A percentile compares a stretch with the other conserved stretches of the same genome.
Conservation (phyloP, 2,329 filamentous ascomycete species). For the Gyromitra esculenta region DNA sequence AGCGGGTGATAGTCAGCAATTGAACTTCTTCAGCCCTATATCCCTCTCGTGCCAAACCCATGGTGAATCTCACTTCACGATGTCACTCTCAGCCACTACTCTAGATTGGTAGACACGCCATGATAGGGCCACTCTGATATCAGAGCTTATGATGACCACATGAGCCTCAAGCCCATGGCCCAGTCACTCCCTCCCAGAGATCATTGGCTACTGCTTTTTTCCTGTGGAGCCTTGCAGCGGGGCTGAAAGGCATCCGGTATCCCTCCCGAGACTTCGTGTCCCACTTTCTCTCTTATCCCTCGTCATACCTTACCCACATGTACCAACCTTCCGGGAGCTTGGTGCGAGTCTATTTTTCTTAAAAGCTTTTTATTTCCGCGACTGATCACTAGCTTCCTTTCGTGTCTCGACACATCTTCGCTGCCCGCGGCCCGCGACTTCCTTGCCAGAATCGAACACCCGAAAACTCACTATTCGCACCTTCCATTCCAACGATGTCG, state of each 20-base stretch:
- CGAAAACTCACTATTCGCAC: not conserved
- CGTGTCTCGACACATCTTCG: not conserved
- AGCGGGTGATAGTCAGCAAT: not conserved
- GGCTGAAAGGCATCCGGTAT: conserved; percentile 14
- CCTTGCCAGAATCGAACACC: not conserved
- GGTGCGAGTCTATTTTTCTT: conserved; percentile 2
- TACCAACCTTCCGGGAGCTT: not conserved
- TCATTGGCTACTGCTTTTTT: not conserved
- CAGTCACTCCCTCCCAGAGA: not conserved
- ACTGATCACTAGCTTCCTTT: not conserved
- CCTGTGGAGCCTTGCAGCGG: conserved; percentile 13
- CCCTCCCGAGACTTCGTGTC: conserved; percentile 23
- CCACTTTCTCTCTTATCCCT: conserved; percentile 18
- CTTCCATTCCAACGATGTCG: conserved; percentile 19
- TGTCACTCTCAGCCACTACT: not conserved
- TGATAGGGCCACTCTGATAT: conserved; percentile 17
- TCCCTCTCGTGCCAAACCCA: not conserved
- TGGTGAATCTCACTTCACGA: not conserved
- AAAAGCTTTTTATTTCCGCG: conserved; percentile 16
- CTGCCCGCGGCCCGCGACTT: not conserved
- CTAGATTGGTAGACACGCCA: not conserved
- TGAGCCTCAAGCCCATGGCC: not conserved
- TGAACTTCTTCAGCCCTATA: not conserved
- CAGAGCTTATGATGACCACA: not conserved
- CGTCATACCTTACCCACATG: conserved; percentile 6